These are phyloP conservation scores for Hordeum marinum DNA, from an alignment of 176 grass and related monocot species.

Conservation along the genomic window DNA sequence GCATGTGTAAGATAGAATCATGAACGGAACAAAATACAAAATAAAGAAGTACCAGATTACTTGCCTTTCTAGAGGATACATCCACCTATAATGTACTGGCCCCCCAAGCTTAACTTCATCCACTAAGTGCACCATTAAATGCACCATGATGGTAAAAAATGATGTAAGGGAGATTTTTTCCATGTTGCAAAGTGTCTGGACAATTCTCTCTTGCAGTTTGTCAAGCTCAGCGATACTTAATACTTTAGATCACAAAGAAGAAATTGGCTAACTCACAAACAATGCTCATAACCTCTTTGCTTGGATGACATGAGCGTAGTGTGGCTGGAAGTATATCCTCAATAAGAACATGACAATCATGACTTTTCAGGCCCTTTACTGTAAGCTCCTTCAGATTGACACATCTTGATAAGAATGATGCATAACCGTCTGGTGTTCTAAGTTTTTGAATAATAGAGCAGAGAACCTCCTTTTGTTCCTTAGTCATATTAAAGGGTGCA, in stretches of 20 bases:
- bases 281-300: neutral
- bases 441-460: neutral
- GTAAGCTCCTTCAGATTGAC: neutral
- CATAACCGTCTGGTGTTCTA: neutral
- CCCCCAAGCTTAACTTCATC: constrained; percentile 20
- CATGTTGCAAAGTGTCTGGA: neutral
- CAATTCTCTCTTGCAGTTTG: neutral
- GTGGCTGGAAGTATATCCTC: constrained; percentile 26
- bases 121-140: constrained; percentile 24
- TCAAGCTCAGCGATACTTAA: neutral
- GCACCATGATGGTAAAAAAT: neutral
- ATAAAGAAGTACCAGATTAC: neutral
- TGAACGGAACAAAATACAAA: neutral
- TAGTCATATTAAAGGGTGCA: neutral
- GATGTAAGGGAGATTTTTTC: neutral
- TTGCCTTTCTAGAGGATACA: constrained; percentile 37
- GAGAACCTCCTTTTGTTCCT: neutral
- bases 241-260: neutral
- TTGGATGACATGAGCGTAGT: neutral
- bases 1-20: neutral
- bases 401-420: neutral
- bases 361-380: constrained; percentile 22
- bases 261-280: neutral
- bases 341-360: constrained; percentile 33
- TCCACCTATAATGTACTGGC: constrained; percentile 25